These are phyloP conservation scores for Podila epicladia DNA, from an alignment of 192 early-diverging fungal genomes.

Conservation along the genomic window DNA sequence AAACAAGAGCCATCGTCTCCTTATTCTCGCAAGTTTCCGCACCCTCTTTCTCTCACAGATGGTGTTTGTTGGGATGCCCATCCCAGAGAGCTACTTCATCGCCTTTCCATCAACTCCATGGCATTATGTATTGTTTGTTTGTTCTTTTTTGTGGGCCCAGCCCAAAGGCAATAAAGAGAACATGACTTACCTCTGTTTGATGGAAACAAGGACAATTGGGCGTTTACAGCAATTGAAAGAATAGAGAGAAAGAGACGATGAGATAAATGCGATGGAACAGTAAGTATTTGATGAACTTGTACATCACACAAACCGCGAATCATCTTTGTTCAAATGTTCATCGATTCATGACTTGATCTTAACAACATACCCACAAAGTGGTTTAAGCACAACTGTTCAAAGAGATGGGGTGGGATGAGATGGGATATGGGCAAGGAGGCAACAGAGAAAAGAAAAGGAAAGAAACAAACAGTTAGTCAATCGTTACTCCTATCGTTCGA, in stretches of 20 bases:
- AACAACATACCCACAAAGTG: not conserved
- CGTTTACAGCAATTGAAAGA: not conserved
- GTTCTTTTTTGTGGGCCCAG: too few relatives aligned
- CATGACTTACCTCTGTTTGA: slow-evolving; percentile 1
- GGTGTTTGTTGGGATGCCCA: too few relatives aligned
- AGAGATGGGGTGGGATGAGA: not conserved
- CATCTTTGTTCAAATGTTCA: too few relatives aligned
- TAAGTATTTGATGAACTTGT: too few relatives aligned
- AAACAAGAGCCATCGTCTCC: too few relatives aligned
- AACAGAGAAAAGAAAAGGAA: not conserved
- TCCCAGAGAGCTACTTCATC: too few relatives aligned
- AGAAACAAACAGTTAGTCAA: not conserved
- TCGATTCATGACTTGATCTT: not conserved
- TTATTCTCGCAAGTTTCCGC: too few relatives aligned
- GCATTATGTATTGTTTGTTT: not conserved
- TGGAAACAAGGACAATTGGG: not conserved
- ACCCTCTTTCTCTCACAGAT: too few relatives aligned
- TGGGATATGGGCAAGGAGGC: too few relatives aligned
- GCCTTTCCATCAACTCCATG: not conserved
- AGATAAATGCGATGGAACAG: too few relatives aligned
- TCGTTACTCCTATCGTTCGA: too few relatives aligned
- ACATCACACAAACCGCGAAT: not conserved
- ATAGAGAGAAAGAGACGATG: not conserved
- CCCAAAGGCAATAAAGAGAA: not conserved
- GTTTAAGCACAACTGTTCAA: not conserved